Evolutionary conservation across 2,329 filamentous ascomycete species (phyloP).

Genomic region (Paracoccidioides lutzii): DNA sequence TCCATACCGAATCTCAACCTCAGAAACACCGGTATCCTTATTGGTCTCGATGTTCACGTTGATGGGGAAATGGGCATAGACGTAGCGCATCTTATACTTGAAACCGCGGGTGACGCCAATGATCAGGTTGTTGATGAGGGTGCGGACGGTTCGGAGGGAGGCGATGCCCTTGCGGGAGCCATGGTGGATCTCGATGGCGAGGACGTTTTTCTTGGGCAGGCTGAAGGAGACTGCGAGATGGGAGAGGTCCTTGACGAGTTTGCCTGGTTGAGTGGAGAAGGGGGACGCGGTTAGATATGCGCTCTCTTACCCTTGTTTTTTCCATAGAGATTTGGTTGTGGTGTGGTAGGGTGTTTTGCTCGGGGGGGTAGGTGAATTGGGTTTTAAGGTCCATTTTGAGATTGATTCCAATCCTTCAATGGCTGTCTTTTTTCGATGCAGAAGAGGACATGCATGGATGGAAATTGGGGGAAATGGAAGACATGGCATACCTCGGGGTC

Average conservation of each 20-base stretch:
- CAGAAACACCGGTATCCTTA: constrained; percentile 69
- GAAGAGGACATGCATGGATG: no score
- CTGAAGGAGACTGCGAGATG: constrained; percentile 96
- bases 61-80: constrained; percentile 99
- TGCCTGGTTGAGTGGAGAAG: constrained; percentile 44
- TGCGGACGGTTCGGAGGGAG: constrained; percentile 93
- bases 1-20: constrained; percentile 93
- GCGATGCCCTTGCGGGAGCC: constrained; percentile 95
- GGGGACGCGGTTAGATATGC: no score
- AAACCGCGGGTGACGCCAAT: constrained; percentile 97
- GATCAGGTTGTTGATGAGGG: constrained; percentile 97
- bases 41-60: constrained; percentile 99
- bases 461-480: constrained; percentile 6
- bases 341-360: no score
- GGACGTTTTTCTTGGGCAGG: constrained; percentile 67
- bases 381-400: no score
- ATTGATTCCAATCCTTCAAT: no score
- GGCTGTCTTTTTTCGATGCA: no score
- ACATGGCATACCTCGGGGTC: constrained; percentile 62
- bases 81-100: constrained; percentile 99
- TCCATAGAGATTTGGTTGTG: no score
- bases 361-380: no score
- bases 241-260: constrained; percentile 91
- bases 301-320: no score
- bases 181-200: constrained; percentile 98